Evolutionary conservation across 2,329 filamentous ascomycete genomes (phyloP), one percentile per base, ranked within the genome.

Genomic region (Penicillium psychrosexuale): DNA sequence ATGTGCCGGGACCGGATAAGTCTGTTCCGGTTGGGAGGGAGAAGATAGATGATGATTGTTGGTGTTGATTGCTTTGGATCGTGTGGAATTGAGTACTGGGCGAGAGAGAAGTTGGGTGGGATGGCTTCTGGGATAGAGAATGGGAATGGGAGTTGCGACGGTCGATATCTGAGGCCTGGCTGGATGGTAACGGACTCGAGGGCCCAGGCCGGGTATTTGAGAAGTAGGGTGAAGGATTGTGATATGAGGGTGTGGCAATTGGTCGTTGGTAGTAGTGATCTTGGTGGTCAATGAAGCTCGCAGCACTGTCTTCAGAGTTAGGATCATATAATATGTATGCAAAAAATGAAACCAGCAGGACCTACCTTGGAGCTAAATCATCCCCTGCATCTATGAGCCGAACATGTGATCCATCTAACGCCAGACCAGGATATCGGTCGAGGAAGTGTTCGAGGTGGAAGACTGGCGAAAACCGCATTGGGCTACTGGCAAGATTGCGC

Each of bases 391-490:
- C 89, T 1, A 82, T 75, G 51, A 94, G 83, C 15, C 83, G 87
- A 36, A 93, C 78, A 66, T 91, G 89, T 1, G 88, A 85, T 1
- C 88, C 84, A 64, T 94, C 89, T 51, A 94, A 89, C 5, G 80
- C 78, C 53, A 84, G 80, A 1, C 85, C 87, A 0, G 84, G 85
- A 19, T 96, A 96, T 28, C 91, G 82, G 63, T 94, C 89, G 63
- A 94, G 92, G 72, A 95, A 95, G 67, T 94, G 89, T 60, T 94
- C 90, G 13, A 92, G 82, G 58, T 94, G 89, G 66, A 94, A 93
- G 1, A 90, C 88, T 0, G 89, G 87, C 0, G 86, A 86, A 62
- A 90, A 91, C 9, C 88, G 78, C 80, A 89, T 86, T 0, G 85
- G 81, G 59, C 84, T 89, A 51, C 80, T 85, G 1, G 84, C 81